Conservation (phyloP, 768 basidiomycete genomes). For the Leccinum fibrillosum region DNA sequence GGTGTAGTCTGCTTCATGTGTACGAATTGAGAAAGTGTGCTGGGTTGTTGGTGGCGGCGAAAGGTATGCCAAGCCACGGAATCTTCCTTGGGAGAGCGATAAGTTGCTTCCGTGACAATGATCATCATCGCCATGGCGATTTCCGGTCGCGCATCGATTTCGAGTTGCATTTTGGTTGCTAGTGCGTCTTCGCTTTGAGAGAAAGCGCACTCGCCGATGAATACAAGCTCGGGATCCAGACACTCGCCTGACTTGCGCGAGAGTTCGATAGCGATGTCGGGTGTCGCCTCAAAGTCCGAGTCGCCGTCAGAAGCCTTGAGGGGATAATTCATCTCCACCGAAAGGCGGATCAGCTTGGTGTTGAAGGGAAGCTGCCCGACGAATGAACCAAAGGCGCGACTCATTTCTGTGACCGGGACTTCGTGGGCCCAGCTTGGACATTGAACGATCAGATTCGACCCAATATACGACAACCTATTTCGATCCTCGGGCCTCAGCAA, state of each 20-base stretch:
- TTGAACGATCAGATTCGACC: too few relatives aligned
- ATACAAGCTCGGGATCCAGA: not conserved
- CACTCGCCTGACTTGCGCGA: not conserved
- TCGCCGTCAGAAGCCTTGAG: too few relatives aligned
- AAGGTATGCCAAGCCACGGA: not conserved
- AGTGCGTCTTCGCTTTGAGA: not conserved
- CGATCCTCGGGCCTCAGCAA: too few relatives aligned
- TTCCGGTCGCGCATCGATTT: not conserved
- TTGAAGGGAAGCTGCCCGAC: too few relatives aligned
- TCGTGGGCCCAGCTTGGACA: too few relatives aligned
- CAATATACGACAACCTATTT: too few relatives aligned
- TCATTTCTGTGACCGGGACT: too few relatives aligned
- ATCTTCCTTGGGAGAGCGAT: not conserved
- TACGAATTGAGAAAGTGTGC: not conserved
- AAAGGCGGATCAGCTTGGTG: too few relatives aligned
- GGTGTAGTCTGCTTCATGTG: not conserved
- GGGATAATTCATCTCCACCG: too few relatives aligned
- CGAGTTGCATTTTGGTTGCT: not conserved
- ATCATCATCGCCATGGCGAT: not conserved
- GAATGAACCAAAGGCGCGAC: too few relatives aligned
- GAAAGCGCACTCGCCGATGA: not conserved
- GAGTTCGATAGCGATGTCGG: not conserved
- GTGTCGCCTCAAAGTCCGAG: not conserved
- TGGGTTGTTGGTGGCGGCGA: not conserved
- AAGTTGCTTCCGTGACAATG: not conserved